Evolutionary conservation across 2,329 filamentous ascomycete genomes (phyloP), one percentile per base, ranked within the genome.

Genomic region (Orbilia brochopaga): DNA sequence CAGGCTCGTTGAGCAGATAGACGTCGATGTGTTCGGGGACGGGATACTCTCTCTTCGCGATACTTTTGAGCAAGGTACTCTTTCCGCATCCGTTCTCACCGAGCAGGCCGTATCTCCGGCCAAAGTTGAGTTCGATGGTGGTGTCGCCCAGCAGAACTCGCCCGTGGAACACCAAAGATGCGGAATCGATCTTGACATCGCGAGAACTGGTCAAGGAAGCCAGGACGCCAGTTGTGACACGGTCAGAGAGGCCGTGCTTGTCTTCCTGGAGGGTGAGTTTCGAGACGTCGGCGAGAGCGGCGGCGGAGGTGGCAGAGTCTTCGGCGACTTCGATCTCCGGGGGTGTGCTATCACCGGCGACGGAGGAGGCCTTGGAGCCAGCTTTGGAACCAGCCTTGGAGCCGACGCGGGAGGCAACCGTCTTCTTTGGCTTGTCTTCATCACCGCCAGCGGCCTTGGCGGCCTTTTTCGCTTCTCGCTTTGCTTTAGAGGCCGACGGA

Each of bases 11-110:
- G 76, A 99, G 85, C 51, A 99, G 88, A 83, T 99, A 99, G 81
- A 99, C 95, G 81, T 99, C 95, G 80, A 99, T 85, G 81, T 97
- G 92, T 27, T 96, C 90, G 73, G 94, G 95, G 79, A 99, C 90
- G 74, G 94, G 95, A 80, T 88, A 99, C 82, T 99, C 95, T 82
- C 94, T 90, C 79, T 88, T 88, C 77, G 90, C 89, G 79, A 99
- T 96, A 76, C 94, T 87, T 84, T 97, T 97, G 79, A 99, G 86
- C 35, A 99, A 82, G n/a, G 94, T 99, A 75, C 90, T 95, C 86
- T 99, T 99, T 81, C 94, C 94, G 82, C 94, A 99, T 76, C 94
- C 94, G 89, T 99, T 99, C 86, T 99, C 94, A 79, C 94, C 94
- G 75, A 99, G 84, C 67, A 99, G 85, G 80, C 94, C 94, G 80